Percentiles rank a stretch among this genome's conserved stretches.
phyloP scores from a whole-genome alignment of 441 rosid genomes.

The Euphorbia corollata region DNA sequence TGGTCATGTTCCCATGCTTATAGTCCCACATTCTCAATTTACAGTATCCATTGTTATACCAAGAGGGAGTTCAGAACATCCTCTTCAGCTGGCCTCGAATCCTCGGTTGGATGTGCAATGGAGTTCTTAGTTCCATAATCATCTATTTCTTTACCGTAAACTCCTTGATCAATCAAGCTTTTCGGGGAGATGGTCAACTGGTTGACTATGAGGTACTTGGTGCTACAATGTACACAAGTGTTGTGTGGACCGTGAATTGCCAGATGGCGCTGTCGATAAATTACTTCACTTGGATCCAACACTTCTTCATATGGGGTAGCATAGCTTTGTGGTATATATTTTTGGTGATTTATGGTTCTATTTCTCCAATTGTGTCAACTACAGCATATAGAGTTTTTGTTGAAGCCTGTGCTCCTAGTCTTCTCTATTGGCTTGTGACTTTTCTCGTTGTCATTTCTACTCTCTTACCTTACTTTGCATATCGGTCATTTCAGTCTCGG shows the following conservation, averaged over 20 bases:
- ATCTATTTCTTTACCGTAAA: constrained; percentile 60
- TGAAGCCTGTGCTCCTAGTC: constrained; percentile 68
- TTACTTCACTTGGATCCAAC: constrained; percentile 96
- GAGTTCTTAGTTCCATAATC: constrained; percentile 60
- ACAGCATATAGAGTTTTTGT: constrained; percentile 62
- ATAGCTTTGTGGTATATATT: constrained; percentile 71
- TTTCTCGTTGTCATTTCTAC: constrained; percentile 53
- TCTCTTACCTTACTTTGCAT: constrained; percentile 59
- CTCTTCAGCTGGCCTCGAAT: constrained; percentile 77
- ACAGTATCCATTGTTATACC: constrained; percentile 66
- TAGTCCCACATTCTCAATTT: background rate
- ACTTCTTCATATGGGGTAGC: constrained; percentile 89
- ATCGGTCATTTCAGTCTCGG: constrained; percentile 66
- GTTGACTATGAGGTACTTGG: constrained; percentile 62
- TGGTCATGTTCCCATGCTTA: background rate
- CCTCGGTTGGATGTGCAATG: constrained; percentile 82
- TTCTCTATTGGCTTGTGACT: constrained; percentile 54
- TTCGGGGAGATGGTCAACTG: constrained; percentile 56
- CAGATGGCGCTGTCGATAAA: constrained; percentile 82
- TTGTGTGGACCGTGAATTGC: constrained; percentile 77
- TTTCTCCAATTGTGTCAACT: constrained; percentile 52
- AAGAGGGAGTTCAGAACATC: constrained; percentile 63
- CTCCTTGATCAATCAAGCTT: constrained; percentile 47
- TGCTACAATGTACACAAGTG: constrained; percentile 67
- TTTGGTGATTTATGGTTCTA: constrained; percentile 51